A percentile compares a stretch with the other conserved stretches of the same genome.
These are phyloP conservation scores for Trichophyton rubrum DNA, from an alignment of 2,329 filamentous ascomycete genomes.

Conservation along the genomic window DNA sequence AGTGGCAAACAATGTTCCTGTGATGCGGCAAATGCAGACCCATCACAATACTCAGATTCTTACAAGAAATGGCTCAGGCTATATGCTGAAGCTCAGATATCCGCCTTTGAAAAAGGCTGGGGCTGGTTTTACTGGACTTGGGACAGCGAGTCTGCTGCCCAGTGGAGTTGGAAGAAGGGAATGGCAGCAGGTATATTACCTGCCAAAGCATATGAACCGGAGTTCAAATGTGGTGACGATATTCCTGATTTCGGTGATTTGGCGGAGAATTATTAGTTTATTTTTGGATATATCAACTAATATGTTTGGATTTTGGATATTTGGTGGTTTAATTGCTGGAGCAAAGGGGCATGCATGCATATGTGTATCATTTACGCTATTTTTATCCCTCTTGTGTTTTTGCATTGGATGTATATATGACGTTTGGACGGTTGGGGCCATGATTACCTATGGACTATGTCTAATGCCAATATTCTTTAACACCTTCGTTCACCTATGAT, in stretches of 20 bases:
- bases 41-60: conserved; percentile 50
- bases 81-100: conserved; percentile 95
- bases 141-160: conserved; percentile 71
- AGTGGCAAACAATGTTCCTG: conserved; percentile 50
- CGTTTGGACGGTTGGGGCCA: too few species aligned
- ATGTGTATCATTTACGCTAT: neutral
- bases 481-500: too few species aligned
- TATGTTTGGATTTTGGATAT: neutral
- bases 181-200: conserved; percentile 69
- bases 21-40: conserved; percentile 59
- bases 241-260: conserved; percentile 36
- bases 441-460: too few species aligned
- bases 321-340: neutral
- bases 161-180: conserved; percentile 73
- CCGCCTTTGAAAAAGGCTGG: conserved; percentile 81
- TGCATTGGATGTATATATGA: too few species aligned
- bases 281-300: neutral
- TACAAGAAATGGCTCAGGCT: conserved; percentile 81
- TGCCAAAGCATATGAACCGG: conserved; percentile 53
- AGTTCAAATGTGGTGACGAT: conserved; percentile 52
- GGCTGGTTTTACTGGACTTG: conserved; percentile 99
- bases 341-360: neutral
- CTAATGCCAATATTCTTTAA: too few species aligned
- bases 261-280: conserved; percentile 30
- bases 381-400: neutral